These are phyloP conservation scores for Pigoraptor vietnamica DNA, from an alignment of 78 protist species.

Conservation along the genomic window DNA sequence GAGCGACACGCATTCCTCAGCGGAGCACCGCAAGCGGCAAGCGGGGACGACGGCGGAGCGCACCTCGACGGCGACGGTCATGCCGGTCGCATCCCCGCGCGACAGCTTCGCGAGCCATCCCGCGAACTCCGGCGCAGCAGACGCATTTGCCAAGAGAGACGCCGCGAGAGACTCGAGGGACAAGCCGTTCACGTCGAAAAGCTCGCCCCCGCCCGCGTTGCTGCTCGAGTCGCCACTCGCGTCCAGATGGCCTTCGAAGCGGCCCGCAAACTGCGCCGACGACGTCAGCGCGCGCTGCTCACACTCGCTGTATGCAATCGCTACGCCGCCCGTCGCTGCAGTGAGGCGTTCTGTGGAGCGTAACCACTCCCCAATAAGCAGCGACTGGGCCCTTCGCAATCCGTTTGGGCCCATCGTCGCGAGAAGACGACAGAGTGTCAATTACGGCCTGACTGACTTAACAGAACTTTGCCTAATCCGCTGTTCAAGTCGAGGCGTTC, in stretches of 20 bases:
- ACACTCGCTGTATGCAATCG: neutral
- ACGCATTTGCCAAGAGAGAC: neutral
- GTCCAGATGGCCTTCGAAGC: neutral
- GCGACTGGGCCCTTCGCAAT: too few species aligned
- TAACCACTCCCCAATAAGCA: too few species aligned
- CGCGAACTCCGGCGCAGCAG: neutral
- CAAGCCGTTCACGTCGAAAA: neutral
- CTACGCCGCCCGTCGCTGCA: neutral
- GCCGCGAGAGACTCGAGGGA: neutral
- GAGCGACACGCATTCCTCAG: neutral
- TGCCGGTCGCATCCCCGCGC: neutral
- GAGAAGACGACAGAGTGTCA: too few species aligned
- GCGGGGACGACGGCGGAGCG: neutral
- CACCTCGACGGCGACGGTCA: neutral
- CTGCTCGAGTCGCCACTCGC: too few species aligned
- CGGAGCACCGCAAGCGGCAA: neutral
- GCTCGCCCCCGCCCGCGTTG: too few species aligned
- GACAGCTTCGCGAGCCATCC: neutral
- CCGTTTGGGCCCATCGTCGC: too few species aligned
- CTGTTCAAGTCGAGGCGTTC: too few species aligned
- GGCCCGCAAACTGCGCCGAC: neutral
- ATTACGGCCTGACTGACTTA: too few species aligned
- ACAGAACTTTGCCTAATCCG: too few species aligned
- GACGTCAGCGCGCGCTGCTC: neutral
- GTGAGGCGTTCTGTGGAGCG: neutral